Evolutionary conservation across 352 stramenopile species (phyloP).

Genomic region (Phytophthora pisi): DNA sequence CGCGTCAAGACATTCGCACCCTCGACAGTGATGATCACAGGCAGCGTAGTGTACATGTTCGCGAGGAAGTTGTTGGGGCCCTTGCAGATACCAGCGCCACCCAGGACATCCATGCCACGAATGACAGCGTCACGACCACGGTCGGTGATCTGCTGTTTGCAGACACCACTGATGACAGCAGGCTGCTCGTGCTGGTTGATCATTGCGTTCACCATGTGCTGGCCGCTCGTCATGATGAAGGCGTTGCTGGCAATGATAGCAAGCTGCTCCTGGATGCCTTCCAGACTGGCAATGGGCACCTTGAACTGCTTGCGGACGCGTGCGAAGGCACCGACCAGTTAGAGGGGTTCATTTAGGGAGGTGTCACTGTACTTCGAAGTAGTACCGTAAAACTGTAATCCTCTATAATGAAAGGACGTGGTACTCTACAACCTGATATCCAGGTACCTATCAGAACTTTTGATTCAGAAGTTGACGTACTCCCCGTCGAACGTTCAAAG

Average conservation of each 20-base stretch:
- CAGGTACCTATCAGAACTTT: too few relatives aligned
- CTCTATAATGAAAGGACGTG: too few relatives aligned
- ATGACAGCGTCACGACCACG: conserved; percentile 95
- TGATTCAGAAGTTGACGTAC: too few relatives aligned
- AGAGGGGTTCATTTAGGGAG: too few relatives aligned
- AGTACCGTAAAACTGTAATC: too few relatives aligned
- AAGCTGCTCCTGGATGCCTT: conserved; percentile 98
- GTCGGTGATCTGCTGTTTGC: conserved; percentile 99
- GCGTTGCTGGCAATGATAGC: conserved; percentile 92
- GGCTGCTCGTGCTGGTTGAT: conserved; percentile 99
- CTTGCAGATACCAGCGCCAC: conserved; percentile 96
- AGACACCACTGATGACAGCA: conserved; percentile 97
- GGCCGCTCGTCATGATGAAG: conserved; percentile 95
- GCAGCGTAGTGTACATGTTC: conserved; percentile 96
- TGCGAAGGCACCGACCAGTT: conserved; percentile 57
- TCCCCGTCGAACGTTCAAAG: too few relatives aligned
- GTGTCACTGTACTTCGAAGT: too few relatives aligned
- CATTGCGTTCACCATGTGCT: conserved; percentile 98
- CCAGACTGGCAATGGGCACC: conserved; percentile 97
- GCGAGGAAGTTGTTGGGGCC: conserved; percentile 97
- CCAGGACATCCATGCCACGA: conserved; percentile 97
- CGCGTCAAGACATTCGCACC: conserved; percentile 98
- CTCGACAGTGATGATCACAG: conserved; percentile 98
- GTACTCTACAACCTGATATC: too few relatives aligned
- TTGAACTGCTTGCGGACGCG: conserved; percentile 98